These are phyloP conservation scores for Pestalotiopsis sp. DNA, from an alignment of 2,329 filamentous ascomycete species.

Conservation along the genomic window DNA sequence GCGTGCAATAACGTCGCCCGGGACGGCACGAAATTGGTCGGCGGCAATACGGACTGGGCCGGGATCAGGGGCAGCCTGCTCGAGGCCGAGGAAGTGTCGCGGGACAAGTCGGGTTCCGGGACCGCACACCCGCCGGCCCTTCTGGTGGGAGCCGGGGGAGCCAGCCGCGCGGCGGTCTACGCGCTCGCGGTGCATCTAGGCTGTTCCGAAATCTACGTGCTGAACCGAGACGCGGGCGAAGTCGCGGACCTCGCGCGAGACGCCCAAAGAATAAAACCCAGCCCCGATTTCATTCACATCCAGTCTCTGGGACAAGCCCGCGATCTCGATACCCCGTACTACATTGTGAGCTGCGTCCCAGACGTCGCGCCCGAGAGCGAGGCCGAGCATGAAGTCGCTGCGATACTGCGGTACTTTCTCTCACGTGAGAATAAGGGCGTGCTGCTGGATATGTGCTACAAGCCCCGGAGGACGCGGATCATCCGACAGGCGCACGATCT, in stretches of 20 bases:
- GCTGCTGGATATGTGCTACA: slow-evolving; percentile 7
- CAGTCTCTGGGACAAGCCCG: background rate
- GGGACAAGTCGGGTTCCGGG: background rate
- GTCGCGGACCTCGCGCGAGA: background rate
- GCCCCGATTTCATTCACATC: background rate
- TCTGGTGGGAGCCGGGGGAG: background rate
- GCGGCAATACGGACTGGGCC: slow-evolving; percentile 1
- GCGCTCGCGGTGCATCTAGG: background rate
- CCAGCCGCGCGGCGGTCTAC: slow-evolving; percentile 4
- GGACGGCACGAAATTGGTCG: background rate
- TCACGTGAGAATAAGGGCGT: background rate
- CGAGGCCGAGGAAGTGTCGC: background rate
- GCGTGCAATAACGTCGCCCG: background rate
- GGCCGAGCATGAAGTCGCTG: background rate
- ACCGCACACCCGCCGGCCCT: background rate
- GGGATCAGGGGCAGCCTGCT: slow-evolving; percentile 1
- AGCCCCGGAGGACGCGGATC: slow-evolving; percentile 4
- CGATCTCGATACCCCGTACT: background rate
- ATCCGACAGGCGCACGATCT: background rate
- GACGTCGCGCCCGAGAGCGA: background rate
- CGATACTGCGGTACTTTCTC: background rate
- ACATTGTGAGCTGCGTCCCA: background rate
- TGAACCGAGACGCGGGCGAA: background rate
- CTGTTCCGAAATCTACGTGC: background rate
- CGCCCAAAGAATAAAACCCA: background rate